Percentiles rank a stretch among this genome's conserved stretches.
Evolutionary conservation across 129 eudicot species (phyloP).

Genomic region (Apium graveolens): DNA sequence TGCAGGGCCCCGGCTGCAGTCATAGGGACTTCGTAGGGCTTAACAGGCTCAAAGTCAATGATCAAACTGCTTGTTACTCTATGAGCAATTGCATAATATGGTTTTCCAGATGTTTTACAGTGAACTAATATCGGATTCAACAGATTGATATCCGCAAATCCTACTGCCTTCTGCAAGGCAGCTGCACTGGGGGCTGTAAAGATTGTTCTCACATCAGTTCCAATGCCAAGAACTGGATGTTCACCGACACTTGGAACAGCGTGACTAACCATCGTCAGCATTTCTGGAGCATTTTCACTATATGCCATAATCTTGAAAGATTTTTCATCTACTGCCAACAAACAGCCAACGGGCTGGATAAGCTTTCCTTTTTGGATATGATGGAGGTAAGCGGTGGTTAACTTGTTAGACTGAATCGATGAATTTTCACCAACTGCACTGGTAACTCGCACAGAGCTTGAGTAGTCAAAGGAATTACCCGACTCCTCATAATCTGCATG

Average conservation of each 20-base stretch:
- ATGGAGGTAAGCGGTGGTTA: slow-evolving; percentile 76
- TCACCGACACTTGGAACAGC: slow-evolving; percentile 92
- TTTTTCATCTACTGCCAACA: slow-evolving; percentile 84
- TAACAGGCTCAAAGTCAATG: slow-evolving; percentile 74
- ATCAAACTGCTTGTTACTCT: slow-evolving; percentile 61
- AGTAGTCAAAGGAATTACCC: slow-evolving; percentile 72
- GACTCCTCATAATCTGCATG: slow-evolving; percentile 90
- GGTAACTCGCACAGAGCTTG: slow-evolving; percentile 54
- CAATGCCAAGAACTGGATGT: slow-evolving; percentile 63
- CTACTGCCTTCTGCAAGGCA: slow-evolving; percentile 42
- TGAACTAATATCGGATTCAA: slow-evolving; percentile 68
- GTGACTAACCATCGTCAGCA: slow-evolving; percentile 84
- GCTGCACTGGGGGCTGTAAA: slow-evolving; percentile 46
- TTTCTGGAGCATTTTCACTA: slow-evolving; percentile 68
- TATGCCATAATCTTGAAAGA: slow-evolving; percentile 70
- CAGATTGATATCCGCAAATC: slow-evolving; percentile 43
- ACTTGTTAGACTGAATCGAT: slow-evolving; percentile 28
- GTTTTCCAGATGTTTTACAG: slow-evolving; percentile 35
- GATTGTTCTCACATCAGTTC: slow-evolving; percentile 57
- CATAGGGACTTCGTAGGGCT: slow-evolving; percentile 42
- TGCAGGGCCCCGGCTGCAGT: slow-evolving; percentile 48
- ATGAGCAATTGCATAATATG: slow-evolving; percentile 67
- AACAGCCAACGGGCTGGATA: slow-evolving; percentile 91
- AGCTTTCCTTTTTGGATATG: slow-evolving; percentile 83
- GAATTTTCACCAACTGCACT: slow-evolving; percentile 6